Percentiles rank a stretch among this genome's conserved stretches.
Evolutionary conservation across 176 grass and related monocot species (phyloP).

Genomic region (Eragrostis nindensis): DNA sequence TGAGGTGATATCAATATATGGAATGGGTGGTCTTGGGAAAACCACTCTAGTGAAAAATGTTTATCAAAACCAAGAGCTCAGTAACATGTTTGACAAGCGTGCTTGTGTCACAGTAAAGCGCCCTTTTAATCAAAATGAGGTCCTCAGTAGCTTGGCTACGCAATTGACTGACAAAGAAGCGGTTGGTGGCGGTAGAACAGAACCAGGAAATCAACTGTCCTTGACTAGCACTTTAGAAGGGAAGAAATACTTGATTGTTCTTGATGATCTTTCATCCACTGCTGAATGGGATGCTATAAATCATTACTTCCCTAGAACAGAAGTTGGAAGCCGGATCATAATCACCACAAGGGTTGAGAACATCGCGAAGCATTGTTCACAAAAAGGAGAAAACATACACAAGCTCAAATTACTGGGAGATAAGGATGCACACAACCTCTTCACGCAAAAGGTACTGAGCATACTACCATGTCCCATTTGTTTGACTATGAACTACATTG

Average conservation of each 20-base stretch:
- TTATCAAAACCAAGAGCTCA: not conserved
- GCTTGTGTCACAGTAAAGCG: slow-evolving; percentile 35
- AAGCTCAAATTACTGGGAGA: not conserved
- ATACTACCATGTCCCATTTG: too few relatives aligned
- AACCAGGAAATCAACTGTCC: not conserved
- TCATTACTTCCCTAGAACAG: not conserved
- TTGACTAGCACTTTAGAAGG: not conserved
- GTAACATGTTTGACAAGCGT: not conserved
- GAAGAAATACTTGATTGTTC: slow-evolving; percentile 20
- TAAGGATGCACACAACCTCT: not conserved
- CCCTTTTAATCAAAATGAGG: not conserved
- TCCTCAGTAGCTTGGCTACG: not conserved
- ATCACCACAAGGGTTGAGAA: slow-evolving; percentile 1
- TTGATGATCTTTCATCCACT: not conserved
- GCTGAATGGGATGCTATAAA: not conserved
- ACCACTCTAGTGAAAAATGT: slow-evolving; percentile 39
- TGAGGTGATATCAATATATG: slow-evolving; percentile 18
- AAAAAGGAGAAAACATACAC: not conserved
- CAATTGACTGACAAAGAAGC: not conserved
- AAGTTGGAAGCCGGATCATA: not conserved
- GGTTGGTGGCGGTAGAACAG: not conserved
- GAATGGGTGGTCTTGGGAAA: slow-evolving; percentile 46
- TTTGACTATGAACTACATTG: too few relatives aligned
- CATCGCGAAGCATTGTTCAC: not conserved
- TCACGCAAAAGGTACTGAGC: slow-evolving; percentile 8